Base-by-base conservation (phyloP, 306 rosid genomes). In the Prinsepia uniflora region DNA sequence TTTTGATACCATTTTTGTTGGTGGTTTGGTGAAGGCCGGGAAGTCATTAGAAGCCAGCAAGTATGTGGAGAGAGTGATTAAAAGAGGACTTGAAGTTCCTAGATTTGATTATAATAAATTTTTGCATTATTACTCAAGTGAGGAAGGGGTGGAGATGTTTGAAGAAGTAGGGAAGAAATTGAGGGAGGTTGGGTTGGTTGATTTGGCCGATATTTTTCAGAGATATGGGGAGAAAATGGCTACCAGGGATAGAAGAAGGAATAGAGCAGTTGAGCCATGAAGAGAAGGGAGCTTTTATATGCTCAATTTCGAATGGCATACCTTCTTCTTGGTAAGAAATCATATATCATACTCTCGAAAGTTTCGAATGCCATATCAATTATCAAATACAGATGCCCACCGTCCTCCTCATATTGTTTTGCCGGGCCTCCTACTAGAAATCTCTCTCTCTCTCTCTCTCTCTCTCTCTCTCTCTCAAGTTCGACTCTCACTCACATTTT, bases 171-270 rank as follows among this genome's bases (percentile, higher is more conserved):
- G 83, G 58, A 88, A 86, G 72, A 93, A 84, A 81, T 50, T 90
- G 78, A 88, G 96, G 70, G 93, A 88, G 77, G 92, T 78, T 48
- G 96, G 97, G 40, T n/a, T 80, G 82, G 42, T 88, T 78, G 98
- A 88, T 83, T 83, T 93, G 94, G 98, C 96, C 3, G 98, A 86
- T 52, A 87, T 93, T 67, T 80, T 93, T 78, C 82, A 80, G 84
- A 93, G 90, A 57, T 90, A 85, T 63, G 98, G 96, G 47, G 82
- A 85, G 81, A 93, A 84, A 72, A 88, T 93, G 98, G 79, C 98
- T 22, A 90, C 89, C 8, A 81, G 93, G 62, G 96, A 85, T 36
- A 74, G 89, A 73, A n/a, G n/a, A n/a, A 75, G 86, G 81, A 52
- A 80, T 69, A 79, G 80, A 77, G 63, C 47, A 44, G 7, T 49